These are phyloP conservation scores for Phragmites australis DNA, from an alignment of 176 grass and related monocot genomes.

Conservation along the genomic window DNA sequence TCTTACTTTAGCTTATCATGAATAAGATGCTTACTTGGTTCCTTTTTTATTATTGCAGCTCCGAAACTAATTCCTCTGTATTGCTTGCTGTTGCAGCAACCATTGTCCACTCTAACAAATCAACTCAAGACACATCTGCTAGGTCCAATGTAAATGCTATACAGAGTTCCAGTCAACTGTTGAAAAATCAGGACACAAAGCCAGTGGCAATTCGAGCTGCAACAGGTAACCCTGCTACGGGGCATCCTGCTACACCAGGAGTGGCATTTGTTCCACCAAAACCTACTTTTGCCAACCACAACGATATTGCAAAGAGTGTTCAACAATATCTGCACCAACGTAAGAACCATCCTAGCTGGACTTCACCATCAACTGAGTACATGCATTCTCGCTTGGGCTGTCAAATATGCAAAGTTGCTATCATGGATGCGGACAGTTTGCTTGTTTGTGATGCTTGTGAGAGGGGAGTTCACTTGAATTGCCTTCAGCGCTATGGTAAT, in stretches of 20 bases:
- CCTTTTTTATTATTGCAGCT: conserved; percentile 33
- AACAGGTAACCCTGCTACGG: conserved; percentile 47
- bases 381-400: conserved; percentile 75
- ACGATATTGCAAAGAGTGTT: conserved; percentile 76
- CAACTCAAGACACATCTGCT: conserved; percentile 41
- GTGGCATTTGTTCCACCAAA: conserved; percentile 48
- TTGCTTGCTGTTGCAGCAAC: conserved; percentile 35
- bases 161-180: conserved; percentile 44
- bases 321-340: conserved; percentile 56
- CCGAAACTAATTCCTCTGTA: conserved; percentile 38
- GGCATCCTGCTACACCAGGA: conserved; percentile 60
- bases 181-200: conserved; percentile 58
- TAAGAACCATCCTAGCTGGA: conserved; percentile 72
- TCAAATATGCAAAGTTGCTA: conserved; percentile 78
- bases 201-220: conserved; percentile 41
- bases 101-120: conserved; percentile 49
- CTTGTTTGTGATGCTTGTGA: conserved; percentile 98
- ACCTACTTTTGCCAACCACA: conserved; percentile 58
- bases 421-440: conserved; percentile 76
- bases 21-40: conserved; percentile 25
- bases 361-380: conserved; percentile 86
- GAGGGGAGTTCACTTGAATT: conserved; percentile 91
- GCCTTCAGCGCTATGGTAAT: conserved; percentile 80
- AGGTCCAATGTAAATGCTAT: conserved; percentile 47
- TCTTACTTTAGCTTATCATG: conserved; percentile 16